Conservation (phyloP, 306 rosid species). For the Bauhinia variegata region DNA sequence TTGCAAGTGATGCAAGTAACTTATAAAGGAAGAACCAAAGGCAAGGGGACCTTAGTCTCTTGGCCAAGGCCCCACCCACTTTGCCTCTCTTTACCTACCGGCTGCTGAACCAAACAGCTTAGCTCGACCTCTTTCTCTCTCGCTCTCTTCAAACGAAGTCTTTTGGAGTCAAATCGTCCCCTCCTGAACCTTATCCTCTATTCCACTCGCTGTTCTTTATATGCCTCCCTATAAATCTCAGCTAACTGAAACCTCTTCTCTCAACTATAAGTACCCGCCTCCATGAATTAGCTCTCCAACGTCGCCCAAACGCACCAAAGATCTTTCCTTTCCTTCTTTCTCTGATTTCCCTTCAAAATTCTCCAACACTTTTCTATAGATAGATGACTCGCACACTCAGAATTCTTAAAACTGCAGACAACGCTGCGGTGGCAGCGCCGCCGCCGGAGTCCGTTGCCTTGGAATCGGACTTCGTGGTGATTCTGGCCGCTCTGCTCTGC, state of each 20-base stretch:
- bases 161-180: constrained; percentile 31
- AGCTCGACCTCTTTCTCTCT: too few relatives aligned
- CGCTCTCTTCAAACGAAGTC: too few relatives aligned
- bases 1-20: too few relatives aligned
- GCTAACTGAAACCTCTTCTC: constrained; percentile 15
- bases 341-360: background rate
- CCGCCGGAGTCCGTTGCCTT: constrained; percentile 63
- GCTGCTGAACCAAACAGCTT: background rate
- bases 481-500: constrained; percentile 73
- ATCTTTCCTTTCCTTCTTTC: background rate
- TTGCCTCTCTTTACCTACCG: background rate
- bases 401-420: constrained; percentile 37
- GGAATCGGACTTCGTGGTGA: constrained; percentile 79
- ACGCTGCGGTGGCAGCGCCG: constrained; percentile 45
- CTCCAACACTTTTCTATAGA: constrained; percentile 15
- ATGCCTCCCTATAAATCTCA: constrained; percentile 3
- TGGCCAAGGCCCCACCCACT: too few relatives aligned
- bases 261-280: constrained; percentile 43
- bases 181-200: constrained; percentile 41
- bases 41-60: too few relatives aligned
- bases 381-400: constrained; percentile 54
- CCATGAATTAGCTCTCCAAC: constrained; percentile 33
- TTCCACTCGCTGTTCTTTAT: constrained; percentile 21
- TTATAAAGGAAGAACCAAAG: background rate
- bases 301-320: constrained; percentile 17